Evolutionary conservation across 257 asterid species (phyloP).

Genomic region (Primulina tabacum): DNA sequence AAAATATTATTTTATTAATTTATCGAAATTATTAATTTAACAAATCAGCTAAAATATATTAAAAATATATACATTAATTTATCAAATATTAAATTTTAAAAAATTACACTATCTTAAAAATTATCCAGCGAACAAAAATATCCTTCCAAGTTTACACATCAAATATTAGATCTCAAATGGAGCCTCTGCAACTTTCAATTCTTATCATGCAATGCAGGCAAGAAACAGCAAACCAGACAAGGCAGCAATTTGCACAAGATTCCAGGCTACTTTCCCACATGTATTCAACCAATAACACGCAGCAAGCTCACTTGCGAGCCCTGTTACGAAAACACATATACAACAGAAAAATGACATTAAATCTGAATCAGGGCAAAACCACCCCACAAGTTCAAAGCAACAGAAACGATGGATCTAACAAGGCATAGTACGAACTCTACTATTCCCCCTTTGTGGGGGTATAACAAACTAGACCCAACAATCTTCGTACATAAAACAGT

Average conservation of each 20-base stretch:
- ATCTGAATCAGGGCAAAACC: conserved; percentile 7
- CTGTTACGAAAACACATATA: conserved; percentile 14
- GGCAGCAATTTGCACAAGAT: too few species aligned
- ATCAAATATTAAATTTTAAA: too few species aligned
- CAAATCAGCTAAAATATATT: too few species aligned
- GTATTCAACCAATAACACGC: neutral
- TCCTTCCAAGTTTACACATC: too few species aligned
- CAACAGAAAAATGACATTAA: conserved; percentile 8
- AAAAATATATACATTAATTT: too few species aligned
- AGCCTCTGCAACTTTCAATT: too few species aligned
- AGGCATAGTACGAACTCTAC: neutral
- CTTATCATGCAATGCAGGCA: too few species aligned
- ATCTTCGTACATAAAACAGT: neutral
- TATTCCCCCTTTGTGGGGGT: neutral
- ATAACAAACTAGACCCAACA: neutral
- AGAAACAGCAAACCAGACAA: neutral
- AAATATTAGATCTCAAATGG: too few species aligned
- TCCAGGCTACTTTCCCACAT: neutral
- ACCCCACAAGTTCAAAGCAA: conserved; percentile 6
- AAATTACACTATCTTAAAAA: too few species aligned
- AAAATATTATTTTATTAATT: too few species aligned
- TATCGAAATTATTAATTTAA: too few species aligned
- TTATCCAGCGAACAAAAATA: too few species aligned
- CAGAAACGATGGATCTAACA: neutral
- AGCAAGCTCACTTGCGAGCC: conserved; percentile 11